Evolutionary conservation across 768 basidiomycete species (phyloP), one percentile per base, ranked within the genome.

Genomic region (Tulasnella sp.): DNA sequence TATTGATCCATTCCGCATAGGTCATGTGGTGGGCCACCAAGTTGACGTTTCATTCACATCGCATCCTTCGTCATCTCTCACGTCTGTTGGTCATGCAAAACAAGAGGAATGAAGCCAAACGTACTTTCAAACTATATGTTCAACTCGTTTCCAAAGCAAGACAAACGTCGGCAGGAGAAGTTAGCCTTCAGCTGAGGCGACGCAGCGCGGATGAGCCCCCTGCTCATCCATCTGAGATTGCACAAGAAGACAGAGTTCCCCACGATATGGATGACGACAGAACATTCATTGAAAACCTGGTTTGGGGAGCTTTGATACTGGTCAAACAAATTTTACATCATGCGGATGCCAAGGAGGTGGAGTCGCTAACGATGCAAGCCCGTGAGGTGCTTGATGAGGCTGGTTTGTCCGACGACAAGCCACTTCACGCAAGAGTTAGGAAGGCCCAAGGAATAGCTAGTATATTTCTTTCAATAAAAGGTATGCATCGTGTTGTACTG

Each of bases 1-100:
- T 28, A 7, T 48, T 54, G 27, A 19, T 46, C 0, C 24, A 4
- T 4, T 25, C 53, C 27, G 20, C 33, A 5, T 63, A 86, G 84
- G 75, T 89, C 19, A 72, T 96, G 1, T 93, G 89, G 84, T 91
- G 89, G 89, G 83, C 89, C 1, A 91, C 89, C 7, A 79, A 82
- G 19, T 74, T 91, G 19, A 98, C 93, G 0, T 95, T 96, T 71
- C 91, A 95, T 61, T 92, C 87, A 0, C 83, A 82, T 54, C 76
- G 79, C 7, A 69, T 96, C 6, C 75, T 87, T 48, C 79, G 92
- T 0, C 86, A 95, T 64, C 80, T 96, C 72, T 77, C 78, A 25
- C 78, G 83, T 1, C 65, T 92, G 1, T 65, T 86, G 13, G 75
- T 78, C 52, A 72, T 77, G 10, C 70, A 74, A 0, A 77, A 77